phyloP scores from a whole-genome alignment of 371 early-diverging fungal species.

The Capniomyces stellatus region DNA sequence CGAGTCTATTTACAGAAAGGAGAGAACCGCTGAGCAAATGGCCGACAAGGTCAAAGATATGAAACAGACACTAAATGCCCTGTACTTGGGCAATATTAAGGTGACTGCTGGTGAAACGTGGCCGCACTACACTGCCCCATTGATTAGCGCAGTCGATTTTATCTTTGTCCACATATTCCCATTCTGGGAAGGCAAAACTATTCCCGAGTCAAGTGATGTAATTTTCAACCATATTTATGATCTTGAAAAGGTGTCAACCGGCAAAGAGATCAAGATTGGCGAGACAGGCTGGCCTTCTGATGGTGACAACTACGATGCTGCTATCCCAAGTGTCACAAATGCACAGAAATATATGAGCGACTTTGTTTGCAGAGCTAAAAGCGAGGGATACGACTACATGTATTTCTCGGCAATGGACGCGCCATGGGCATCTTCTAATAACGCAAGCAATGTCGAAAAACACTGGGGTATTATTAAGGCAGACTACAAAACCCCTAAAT shows the following conservation, averaged over 20 bases:
- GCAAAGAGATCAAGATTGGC: constrained; percentile 30
- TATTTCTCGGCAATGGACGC: constrained; percentile 42
- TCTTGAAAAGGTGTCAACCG: constrained; percentile 24
- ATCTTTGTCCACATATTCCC: constrained; percentile 46
- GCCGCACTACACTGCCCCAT: constrained; percentile 27
- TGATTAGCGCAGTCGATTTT: constrained; percentile 35
- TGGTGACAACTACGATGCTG: constrained; percentile 28
- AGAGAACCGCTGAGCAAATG: constrained; percentile 21
- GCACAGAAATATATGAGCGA: constrained; percentile 24
- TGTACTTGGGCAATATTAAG: constrained; percentile 22
- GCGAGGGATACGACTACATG: constrained; percentile 30
- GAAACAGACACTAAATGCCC: constrained; percentile 19
- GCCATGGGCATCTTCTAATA: constrained; percentile 32
- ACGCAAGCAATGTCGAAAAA: constrained; percentile 35
- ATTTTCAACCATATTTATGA: constrained; percentile 28
- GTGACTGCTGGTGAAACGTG: constrained; percentile 44
- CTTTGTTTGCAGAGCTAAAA: constrained; percentile 23
- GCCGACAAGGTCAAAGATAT: constrained; percentile 26
- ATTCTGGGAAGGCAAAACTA: constrained; percentile 41
- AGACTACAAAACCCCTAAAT: constrained; percentile 6
- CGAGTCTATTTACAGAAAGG: constrained; percentile 37
- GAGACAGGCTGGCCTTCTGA: constrained; percentile 49
- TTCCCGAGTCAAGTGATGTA: constrained; percentile 27
- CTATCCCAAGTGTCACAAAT: constrained; percentile 29
- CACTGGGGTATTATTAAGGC: constrained; percentile 32